Conservation (phyloP, 805 yeast genomes). For the Sugiyamaella smithiae region DNA sequence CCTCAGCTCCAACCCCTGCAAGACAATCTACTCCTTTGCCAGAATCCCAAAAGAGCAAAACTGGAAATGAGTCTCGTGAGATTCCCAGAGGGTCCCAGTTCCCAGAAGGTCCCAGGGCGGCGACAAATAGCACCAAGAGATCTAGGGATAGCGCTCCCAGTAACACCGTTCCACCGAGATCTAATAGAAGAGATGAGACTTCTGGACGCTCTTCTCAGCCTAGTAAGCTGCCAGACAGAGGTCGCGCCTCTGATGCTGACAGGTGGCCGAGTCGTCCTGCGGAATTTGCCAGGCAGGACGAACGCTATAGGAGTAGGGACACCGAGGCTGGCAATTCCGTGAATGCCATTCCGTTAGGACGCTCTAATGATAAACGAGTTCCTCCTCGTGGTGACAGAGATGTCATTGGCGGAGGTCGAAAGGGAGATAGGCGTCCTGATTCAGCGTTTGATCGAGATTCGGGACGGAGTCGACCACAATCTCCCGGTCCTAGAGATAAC, state of each 20-base stretch:
- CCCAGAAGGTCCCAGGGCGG: background rate
- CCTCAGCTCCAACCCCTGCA: background rate
- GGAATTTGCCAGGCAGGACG: slow-evolving; percentile 1
- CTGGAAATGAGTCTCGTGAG: background rate
- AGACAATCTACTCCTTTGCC: background rate
- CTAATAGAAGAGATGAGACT: background rate
- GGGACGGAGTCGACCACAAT: background rate
- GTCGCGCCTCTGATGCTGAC: background rate
- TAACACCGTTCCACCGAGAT: background rate
- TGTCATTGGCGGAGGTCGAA: no score
- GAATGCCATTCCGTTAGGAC: background rate
- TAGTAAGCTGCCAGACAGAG: background rate
- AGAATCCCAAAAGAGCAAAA: background rate
- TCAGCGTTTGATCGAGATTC: no score
- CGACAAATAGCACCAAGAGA: background rate
- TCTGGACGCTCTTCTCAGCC: background rate
- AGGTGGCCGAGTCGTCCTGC: background rate
- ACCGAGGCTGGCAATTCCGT: background rate
- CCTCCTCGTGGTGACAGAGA: background rate
- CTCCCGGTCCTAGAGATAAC: background rate
- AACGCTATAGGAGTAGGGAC: background rate
- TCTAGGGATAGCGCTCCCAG: background rate
- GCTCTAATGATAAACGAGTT: background rate
- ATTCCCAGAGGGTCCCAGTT: background rate
- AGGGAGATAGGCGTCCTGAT: no score